Conservation (phyloP, 768 basidiomycete species). For the Xanthoconium stramineum region DNA sequence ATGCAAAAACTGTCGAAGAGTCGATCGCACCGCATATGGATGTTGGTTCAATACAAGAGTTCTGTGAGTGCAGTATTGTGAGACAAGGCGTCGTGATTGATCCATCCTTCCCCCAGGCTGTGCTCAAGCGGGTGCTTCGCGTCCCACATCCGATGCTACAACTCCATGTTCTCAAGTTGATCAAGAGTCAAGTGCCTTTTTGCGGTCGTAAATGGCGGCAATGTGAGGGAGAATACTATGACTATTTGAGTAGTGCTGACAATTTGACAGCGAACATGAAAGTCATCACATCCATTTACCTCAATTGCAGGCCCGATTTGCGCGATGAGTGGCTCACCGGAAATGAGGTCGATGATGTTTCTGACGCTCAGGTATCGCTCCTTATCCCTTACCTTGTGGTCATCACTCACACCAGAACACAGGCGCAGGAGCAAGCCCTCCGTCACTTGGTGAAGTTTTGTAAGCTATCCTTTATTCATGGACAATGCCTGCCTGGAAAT, state of each 20-base stretch:
- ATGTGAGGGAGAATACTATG: conserved; percentile 49
- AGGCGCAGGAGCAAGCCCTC: conserved; percentile 95
- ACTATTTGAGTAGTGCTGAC: conserved; percentile 10
- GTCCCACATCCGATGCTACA: conserved; percentile 94
- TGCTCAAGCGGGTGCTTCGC: conserved; percentile 90
- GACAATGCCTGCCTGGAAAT: neutral
- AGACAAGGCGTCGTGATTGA: conserved; percentile 2
- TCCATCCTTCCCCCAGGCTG: conserved; percentile 56
- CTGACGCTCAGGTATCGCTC: conserved; percentile 77
- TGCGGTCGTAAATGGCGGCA: conserved; percentile 98
- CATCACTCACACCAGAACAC: conserved; percentile 12
- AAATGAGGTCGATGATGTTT: conserved; percentile 84
- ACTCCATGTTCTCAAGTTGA: conserved; percentile 90
- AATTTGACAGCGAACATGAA: conserved; percentile 89
- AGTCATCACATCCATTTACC: conserved; percentile 96
- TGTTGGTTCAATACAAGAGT: conserved; percentile 97
- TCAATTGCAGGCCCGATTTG: conserved; percentile 95
- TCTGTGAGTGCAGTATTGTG: conserved; percentile 56
- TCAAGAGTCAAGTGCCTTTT: conserved; percentile 98
- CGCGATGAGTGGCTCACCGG: conserved; percentile 98
- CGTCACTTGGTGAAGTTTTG: conserved; percentile 94
- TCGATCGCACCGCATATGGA: conserved; percentile 89
- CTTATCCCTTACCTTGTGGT: neutral
- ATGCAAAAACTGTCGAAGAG: conserved; percentile 98
- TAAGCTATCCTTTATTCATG: conserved; percentile 38